phyloP scores from a whole-genome alignment of 805 yeast species.

The Ogataea sp. region DNA sequence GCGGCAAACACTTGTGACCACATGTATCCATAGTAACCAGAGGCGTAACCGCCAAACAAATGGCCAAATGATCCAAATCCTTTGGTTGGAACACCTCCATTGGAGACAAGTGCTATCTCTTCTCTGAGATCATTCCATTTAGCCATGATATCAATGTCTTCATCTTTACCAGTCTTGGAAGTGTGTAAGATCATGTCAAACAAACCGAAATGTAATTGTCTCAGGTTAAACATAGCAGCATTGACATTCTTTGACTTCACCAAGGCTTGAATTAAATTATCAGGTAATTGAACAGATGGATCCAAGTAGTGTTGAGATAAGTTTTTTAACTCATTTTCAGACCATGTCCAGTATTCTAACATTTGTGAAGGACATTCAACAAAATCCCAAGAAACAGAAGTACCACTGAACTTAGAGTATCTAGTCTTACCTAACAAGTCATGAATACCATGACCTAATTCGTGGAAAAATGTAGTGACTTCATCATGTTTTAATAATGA shows the following conservation, averaged over 20 bases:
- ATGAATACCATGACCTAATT: slow-evolving; percentile 85
- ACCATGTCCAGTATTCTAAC: slow-evolving; percentile 88
- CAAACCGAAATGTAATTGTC: slow-evolving; percentile 72
- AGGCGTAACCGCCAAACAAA: slow-evolving; percentile 76
- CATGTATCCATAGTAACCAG: slow-evolving; percentile 81
- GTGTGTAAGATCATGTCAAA: slow-evolving; percentile 72
- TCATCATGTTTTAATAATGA: slow-evolving; percentile 70
- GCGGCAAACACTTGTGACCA: slow-evolving; percentile 84
- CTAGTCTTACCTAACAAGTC: slow-evolving; percentile 60
- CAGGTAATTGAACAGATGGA: slow-evolving; percentile 49
- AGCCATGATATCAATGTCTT: slow-evolving; percentile 41
- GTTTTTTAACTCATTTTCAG: slow-evolving; percentile 44
- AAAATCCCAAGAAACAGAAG: slow-evolving; percentile 75
- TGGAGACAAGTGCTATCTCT: slow-evolving; percentile 49
- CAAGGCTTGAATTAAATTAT: slow-evolving; percentile 48
- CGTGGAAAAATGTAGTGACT: slow-evolving; percentile 82
- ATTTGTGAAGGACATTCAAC: slow-evolving; percentile 90
- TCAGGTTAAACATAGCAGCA: slow-evolving; percentile 60
- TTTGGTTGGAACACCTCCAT: slow-evolving; percentile 46
- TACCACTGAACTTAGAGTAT: slow-evolving; percentile 66
- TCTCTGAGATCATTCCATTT: slow-evolving; percentile 63
- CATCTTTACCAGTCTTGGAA: slow-evolving; percentile 31
- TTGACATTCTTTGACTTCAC: slow-evolving; percentile 65
- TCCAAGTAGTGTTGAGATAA: slow-evolving; percentile 59
- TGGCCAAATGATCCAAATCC: slow-evolving; percentile 79